These are phyloP conservation scores for Diaporthe eres DNA, from an alignment of 2,329 filamentous ascomycete genomes.

Conservation along the genomic window DNA sequence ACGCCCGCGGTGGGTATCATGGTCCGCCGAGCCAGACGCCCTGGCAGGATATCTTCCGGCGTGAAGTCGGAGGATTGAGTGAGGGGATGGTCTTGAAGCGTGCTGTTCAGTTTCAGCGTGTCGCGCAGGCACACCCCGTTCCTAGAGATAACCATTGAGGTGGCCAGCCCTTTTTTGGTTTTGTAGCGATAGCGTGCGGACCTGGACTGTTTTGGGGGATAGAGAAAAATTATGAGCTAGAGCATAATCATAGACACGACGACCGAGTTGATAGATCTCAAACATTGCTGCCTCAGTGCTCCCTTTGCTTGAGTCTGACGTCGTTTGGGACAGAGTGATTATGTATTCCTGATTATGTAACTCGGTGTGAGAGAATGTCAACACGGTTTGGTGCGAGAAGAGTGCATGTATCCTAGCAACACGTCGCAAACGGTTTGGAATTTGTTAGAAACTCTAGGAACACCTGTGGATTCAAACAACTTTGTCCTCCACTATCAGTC, in stretches of 20 bases:
- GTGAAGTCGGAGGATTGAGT: constrained; percentile 59
- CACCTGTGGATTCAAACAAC: too few relatives aligned
- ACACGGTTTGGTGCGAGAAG: not conserved
- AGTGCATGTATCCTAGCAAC: not conserved
- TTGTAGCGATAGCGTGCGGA: constrained; percentile 36
- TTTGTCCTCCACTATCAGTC: not conserved
- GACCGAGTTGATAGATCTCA: not conserved
- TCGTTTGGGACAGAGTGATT: not conserved
- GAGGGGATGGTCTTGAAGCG: constrained; percentile 62
- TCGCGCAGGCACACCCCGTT: constrained; percentile 58
- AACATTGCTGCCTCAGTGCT: too few relatives aligned
- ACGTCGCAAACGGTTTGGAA: too few relatives aligned
- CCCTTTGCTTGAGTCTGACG: not conserved
- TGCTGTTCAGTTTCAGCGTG: constrained; percentile 61
- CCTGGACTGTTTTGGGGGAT: not conserved
- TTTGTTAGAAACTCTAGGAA: not conserved
- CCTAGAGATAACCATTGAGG: constrained; percentile 61
- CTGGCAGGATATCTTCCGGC: constrained; percentile 65
- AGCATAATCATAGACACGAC: not conserved
- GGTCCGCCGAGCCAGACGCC: constrained; percentile 60
- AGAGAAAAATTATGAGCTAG: constrained; percentile 2
- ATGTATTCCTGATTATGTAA: too few relatives aligned
- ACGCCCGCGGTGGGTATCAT: constrained; percentile 54
- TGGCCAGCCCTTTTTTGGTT: constrained; percentile 43
- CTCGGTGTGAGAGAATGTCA: not conserved